phyloP scores from a whole-genome alignment of 371 early-diverging fungal genomes.

The Apophysomyces variabilis region DNA sequence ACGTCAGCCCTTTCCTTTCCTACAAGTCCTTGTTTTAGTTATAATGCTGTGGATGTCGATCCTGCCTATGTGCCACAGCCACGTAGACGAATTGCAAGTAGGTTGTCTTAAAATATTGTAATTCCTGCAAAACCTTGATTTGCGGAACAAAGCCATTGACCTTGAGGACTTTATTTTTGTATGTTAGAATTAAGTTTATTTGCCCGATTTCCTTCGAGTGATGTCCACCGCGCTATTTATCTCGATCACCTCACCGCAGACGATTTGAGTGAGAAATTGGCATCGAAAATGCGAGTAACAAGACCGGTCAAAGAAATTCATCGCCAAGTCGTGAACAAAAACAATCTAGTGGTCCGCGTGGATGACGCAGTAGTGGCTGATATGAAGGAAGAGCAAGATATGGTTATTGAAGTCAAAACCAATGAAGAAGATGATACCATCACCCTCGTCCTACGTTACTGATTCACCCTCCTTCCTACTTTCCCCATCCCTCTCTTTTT shows the following conservation, averaged over 20 bases:
- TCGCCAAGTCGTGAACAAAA: constrained; percentile 36
- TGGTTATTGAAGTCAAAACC: constrained; percentile 52
- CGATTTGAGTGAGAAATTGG: constrained; percentile 36
- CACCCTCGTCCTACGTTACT: constrained; percentile 51
- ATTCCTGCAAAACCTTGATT: background rate
- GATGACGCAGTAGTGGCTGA: constrained; percentile 58
- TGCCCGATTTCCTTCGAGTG: constrained; percentile 46
- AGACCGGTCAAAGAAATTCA: constrained; percentile 36
- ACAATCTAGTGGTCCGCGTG: constrained; percentile 40
- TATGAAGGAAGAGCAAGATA: constrained; percentile 59
- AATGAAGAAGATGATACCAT: constrained; percentile 43
- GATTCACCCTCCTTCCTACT: constrained; percentile 10
- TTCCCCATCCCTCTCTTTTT: constrained; percentile 1
- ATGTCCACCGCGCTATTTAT: constrained; percentile 58
- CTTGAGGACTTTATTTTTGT: background rate
- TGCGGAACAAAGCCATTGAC: background rate
- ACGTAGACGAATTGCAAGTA: constrained; percentile 11
- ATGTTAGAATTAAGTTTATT: constrained; percentile 53
- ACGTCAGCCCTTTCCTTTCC: background rate
- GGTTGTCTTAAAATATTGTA: background rate
- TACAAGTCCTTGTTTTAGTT: background rate
- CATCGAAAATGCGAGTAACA: constrained; percentile 48
- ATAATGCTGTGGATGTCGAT: constrained; percentile 31
- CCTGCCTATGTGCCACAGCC: constrained; percentile 37
- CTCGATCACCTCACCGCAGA: constrained; percentile 50